phyloP scores from a whole-genome alignment of 1,139 yeast genomes.

The Meyerozyma elateridarum region DNA sequence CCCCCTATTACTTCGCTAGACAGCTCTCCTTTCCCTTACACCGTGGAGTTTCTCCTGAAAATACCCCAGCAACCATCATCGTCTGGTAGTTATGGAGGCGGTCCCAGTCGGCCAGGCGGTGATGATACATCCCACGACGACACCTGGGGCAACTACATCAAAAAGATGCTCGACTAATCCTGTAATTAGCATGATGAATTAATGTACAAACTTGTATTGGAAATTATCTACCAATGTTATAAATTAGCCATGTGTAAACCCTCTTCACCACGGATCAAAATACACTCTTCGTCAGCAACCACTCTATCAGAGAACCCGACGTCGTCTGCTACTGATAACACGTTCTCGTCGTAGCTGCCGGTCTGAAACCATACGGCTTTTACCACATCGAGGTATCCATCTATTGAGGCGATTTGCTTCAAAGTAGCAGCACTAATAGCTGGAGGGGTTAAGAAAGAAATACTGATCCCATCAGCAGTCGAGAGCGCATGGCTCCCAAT shows the following conservation, averaged over 20 bases:
- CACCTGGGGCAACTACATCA: conserved; percentile 48
- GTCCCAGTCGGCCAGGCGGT: no score
- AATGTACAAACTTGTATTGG: conserved; percentile 4
- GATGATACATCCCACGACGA: conserved; percentile 19
- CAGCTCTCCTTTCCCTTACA: conserved; percentile 63
- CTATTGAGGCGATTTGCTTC: conserved; percentile 30
- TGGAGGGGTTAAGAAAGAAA: conserved; percentile 76
- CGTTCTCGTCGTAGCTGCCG: conserved; percentile 61
- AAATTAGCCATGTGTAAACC: conserved; percentile 38
- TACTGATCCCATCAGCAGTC: conserved; percentile 40
- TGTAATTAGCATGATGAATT: conserved; percentile 4
- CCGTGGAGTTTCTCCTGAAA: conserved; percentile 20
- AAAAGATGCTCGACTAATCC: conserved; percentile 35
- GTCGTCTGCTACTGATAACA: conserved; percentile 36
- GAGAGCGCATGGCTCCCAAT: conserved; percentile 24
- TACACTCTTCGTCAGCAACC: conserved; percentile 62
- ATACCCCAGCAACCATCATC: no score
- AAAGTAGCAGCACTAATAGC: conserved; percentile 47
- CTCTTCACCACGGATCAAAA: conserved; percentile 62
- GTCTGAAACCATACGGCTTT: conserved; percentile 81
- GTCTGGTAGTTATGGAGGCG: no score
- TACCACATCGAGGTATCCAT: conserved; percentile 30
- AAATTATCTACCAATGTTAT: conserved; percentile 9
- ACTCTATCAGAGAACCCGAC: conserved; percentile 41
- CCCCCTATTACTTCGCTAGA: conserved; percentile 73